These are phyloP conservation scores for Peltaster fructicola DNA, from an alignment of 2,329 filamentous ascomycete species.

Conservation along the genomic window DNA sequence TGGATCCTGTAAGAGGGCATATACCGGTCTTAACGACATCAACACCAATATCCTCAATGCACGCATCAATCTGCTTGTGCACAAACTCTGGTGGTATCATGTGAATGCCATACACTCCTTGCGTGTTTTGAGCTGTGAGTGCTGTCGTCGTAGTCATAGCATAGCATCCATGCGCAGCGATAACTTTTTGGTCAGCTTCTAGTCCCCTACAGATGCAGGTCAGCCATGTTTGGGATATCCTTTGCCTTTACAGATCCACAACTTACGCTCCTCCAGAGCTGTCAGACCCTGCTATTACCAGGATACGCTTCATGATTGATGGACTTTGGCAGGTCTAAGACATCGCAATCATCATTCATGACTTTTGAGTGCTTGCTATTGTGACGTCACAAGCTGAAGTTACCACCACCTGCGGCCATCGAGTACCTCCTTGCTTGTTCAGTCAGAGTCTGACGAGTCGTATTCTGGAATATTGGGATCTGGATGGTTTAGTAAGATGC, in stretches of 20 bases:
- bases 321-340: no score
- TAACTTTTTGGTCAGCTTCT: slow-evolving; percentile 89
- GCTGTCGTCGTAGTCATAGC: slow-evolving; percentile 92
- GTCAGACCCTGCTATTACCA: slow-evolving; percentile 78
- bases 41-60: slow-evolving; percentile 64
- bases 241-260: slow-evolving; percentile 1
- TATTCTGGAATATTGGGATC: slow-evolving; percentile 30
- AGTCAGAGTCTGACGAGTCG: slow-evolving; percentile 26
- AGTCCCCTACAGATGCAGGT: slow-evolving; percentile 45
- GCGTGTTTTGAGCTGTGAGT: slow-evolving; percentile 88
- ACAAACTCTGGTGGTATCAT: slow-evolving; percentile 63
- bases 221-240: slow-evolving; percentile 4
- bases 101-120: slow-evolving; percentile 67
- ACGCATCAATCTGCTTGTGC: slow-evolving; percentile 67
- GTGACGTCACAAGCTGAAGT: no score
- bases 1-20: no score
- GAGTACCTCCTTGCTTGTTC: slow-evolving; percentile 6
- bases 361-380: no score
- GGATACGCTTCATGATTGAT: slow-evolving; percentile 34
- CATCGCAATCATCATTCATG: no score
- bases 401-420: no score
- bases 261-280: slow-evolving; percentile 77
- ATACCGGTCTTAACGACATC: slow-evolving; percentile 86
- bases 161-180: slow-evolving; percentile 83
- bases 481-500: slow-evolving; percentile 7